These are phyloP conservation scores for Amoeboaphelidium protococcarum DNA, from an alignment of 371 early-diverging fungal genomes.

Conservation along the genomic window DNA sequence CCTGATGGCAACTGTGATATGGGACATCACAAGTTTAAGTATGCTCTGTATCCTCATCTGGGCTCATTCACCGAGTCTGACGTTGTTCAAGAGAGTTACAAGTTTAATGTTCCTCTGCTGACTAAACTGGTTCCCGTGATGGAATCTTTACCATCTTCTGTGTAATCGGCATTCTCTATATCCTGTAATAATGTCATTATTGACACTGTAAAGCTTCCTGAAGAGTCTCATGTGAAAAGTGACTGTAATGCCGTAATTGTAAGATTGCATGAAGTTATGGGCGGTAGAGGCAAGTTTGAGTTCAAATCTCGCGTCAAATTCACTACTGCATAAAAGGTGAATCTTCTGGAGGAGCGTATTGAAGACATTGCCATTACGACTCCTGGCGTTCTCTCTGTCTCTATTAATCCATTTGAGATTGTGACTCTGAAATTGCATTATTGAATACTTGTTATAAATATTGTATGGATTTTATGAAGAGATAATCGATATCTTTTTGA, in stretches of 20 bases:
- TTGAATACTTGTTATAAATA: no score
- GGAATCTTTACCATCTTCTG: neutral
- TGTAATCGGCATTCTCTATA: slow-evolving; percentile 1
- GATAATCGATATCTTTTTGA: no score
- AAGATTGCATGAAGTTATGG: slow-evolving; percentile 68
- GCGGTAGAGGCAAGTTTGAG: slow-evolving; percentile 40
- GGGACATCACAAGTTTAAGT: slow-evolving; percentile 49
- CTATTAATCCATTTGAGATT: neutral
- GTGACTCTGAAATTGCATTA: neutral
- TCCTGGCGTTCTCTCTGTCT: neutral
- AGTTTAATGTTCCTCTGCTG: neutral
- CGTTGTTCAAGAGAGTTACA: slow-evolving; percentile 38
- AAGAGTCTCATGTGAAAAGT: slow-evolving; percentile 7
- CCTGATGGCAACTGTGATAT: slow-evolving; percentile 36
- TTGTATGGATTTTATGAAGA: no score
- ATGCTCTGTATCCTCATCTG: slow-evolving; percentile 65
- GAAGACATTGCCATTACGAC: neutral
- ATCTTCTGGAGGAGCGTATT: neutral
- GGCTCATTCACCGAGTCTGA: slow-evolving; percentile 41
- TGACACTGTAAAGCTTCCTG: slow-evolving; percentile 64
- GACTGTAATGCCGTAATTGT: slow-evolving; percentile 29
- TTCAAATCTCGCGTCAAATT: neutral
- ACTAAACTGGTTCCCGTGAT: neutral
- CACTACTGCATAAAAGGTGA: neutral
- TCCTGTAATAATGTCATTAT: slow-evolving; percentile 37